These are phyloP conservation scores for Cadophora sp. DNA, from an alignment of 2,329 filamentous ascomycete species.

Conservation along the genomic window DNA sequence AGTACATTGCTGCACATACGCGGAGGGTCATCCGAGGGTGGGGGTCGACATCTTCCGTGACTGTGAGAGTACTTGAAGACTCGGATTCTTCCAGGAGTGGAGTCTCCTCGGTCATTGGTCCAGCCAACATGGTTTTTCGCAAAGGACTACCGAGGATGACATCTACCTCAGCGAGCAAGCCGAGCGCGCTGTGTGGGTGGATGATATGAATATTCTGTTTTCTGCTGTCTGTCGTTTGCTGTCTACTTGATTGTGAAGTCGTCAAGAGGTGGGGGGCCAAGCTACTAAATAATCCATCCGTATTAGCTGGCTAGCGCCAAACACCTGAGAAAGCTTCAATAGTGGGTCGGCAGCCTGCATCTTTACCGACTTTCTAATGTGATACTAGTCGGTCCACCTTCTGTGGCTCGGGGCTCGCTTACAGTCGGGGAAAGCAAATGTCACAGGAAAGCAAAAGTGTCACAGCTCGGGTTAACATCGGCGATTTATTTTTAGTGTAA, in stretches of 20 bases:
- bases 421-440: no score
- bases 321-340: not conserved
- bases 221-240: no score
- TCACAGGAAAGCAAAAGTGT: no score
- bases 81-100: not conserved
- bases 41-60: not conserved
- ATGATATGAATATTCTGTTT: no score
- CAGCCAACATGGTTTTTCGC: not conserved
- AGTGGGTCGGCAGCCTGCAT: not conserved
- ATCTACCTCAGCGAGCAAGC: no score
- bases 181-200: no score
- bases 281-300: not conserved
- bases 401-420: no score
- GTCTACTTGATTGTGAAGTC: not conserved
- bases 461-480: no score
- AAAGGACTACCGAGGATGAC: no score
- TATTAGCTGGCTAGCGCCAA: not conserved
- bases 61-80: not conserved
- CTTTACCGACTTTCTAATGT: not conserved
- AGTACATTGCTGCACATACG: slow-evolving; percentile 2
- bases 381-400: no score
- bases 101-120: not conserved
- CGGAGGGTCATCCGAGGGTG: slow-evolving; percentile 9
- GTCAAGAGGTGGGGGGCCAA: not conserved
- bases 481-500: no score